phyloP scores from a whole-genome alignment of 352 stramenopile genomes.

The Phytophthora kernoviae region DNA sequence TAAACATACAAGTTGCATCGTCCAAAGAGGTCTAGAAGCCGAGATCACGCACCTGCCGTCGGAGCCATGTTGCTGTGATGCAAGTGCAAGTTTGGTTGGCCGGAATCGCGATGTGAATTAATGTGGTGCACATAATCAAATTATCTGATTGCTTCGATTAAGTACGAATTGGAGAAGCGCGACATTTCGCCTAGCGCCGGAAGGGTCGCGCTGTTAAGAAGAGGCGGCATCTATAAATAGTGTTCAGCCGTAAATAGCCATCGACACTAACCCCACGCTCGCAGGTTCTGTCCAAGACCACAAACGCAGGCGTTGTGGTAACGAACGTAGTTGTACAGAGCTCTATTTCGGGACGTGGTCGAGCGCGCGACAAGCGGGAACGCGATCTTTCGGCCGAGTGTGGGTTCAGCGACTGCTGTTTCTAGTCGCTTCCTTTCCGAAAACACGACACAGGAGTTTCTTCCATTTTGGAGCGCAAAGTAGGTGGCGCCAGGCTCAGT shows the following conservation, averaged over 20 bases:
- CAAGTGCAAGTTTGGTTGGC: slow-evolving; percentile 21
- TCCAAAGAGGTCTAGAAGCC: not conserved
- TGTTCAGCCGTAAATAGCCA: no score
- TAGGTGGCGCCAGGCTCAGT: slow-evolving; percentile 32
- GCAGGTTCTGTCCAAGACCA: not conserved
- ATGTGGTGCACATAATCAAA: not conserved
- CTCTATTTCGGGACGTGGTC: slow-evolving; percentile 10
- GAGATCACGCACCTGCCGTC: slow-evolving; percentile 40
- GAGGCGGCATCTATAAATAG: no score
- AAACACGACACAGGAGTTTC: slow-evolving; percentile 22
- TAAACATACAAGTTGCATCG: not conserved
- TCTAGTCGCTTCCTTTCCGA: slow-evolving; percentile 10
- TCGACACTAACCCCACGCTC: no score
- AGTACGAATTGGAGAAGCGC: no score
- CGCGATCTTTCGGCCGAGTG: slow-evolving; percentile 26
- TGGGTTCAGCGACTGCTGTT: slow-evolving; percentile 27
- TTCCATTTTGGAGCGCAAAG: slow-evolving; percentile 34
- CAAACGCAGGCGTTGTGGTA: not conserved
- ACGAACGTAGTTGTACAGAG: slow-evolving; percentile 3
- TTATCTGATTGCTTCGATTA: not conserved
- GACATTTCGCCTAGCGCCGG: no score
- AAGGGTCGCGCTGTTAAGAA: no score
- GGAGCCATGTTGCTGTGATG: slow-evolving; percentile 42
- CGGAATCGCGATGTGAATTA: not conserved
- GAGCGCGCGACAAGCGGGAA: slow-evolving; percentile 1